Percentiles rank a stretch among this genome's conserved stretches.
phyloP scores from a whole-genome alignment of 345 rosid genomes.

The Pistacia atlantica region DNA sequence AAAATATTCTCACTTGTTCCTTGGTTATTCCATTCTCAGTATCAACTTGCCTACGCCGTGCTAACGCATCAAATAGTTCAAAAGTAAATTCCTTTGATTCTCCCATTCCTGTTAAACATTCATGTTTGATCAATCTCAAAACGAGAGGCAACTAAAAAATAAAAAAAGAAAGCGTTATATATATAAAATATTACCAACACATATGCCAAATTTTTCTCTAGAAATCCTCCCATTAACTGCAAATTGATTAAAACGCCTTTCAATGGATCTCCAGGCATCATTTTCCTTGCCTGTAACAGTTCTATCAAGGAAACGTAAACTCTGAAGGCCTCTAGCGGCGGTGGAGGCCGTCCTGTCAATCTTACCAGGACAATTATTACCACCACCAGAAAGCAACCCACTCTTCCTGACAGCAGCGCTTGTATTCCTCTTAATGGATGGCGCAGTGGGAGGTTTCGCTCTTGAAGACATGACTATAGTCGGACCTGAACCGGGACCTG shows the following conservation, averaged over 20 bases:
- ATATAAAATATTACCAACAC: conserved; percentile 53
- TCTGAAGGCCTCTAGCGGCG: conserved; percentile 75
- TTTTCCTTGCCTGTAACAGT: conserved; percentile 70
- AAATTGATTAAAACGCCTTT: conserved; percentile 68
- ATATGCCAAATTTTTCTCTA: conserved; percentile 70
- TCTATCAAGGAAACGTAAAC: conserved; percentile 80
- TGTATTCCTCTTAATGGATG: conserved; percentile 38
- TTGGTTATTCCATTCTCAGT: conserved; percentile 59
- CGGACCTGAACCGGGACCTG: no score
- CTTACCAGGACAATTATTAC: conserved; percentile 21
- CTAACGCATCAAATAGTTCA: conserved; percentile 78
- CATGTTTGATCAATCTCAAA: no score
- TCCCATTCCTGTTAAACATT: conserved; percentile 62
- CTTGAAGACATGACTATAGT: not conserved
- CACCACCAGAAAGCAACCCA: conserved; percentile 23
- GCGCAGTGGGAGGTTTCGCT: conserved; percentile 20
- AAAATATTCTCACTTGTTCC: conserved; percentile 67
- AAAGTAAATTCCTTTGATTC: conserved; percentile 84
- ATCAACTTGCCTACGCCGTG: conserved; percentile 60
- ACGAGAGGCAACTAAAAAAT: not conserved
- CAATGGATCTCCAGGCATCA: conserved; percentile 87
- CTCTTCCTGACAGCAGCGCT: conserved; percentile 49
- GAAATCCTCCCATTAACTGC: conserved; percentile 58
- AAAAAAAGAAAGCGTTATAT: not conserved
- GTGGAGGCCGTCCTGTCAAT: conserved; percentile 59